These are phyloP conservation scores for Platanus orientalis DNA, from an alignment of 164 flowering plant genomes.

Conservation along the genomic window DNA sequence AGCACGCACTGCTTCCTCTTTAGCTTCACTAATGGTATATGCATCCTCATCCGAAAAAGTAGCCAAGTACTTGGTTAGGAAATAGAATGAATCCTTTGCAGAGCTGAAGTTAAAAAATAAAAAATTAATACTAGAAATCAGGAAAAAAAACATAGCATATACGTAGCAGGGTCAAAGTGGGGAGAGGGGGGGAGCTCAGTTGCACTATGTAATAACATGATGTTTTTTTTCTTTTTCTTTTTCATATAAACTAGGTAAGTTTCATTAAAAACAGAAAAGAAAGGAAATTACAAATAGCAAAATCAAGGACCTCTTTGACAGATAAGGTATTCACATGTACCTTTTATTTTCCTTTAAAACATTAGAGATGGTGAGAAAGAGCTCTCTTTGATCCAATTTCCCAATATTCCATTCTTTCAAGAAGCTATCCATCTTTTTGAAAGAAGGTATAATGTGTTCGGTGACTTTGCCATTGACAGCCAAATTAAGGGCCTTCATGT, in stretches of 20 bases:
- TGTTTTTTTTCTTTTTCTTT: no score
- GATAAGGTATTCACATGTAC: conserved; percentile 28
- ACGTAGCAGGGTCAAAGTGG: background rate
- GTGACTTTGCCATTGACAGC: conserved; percentile 72
- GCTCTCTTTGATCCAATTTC: conserved; percentile 66
- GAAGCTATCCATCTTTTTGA: conserved; percentile 76
- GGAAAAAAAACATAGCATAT: background rate
- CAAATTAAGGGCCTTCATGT: conserved; percentile 74
- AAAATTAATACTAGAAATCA: background rate
- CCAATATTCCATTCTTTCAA: conserved; percentile 89
- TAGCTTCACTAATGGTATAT: conserved; percentile 62
- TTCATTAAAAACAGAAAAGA: no score
- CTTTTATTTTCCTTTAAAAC: conserved; percentile 70
- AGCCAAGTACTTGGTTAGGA: conserved; percentile 77
- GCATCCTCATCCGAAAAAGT: conserved; percentile 88
- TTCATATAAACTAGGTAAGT: no score
- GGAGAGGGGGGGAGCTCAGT: no score
- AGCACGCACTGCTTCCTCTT: conserved; percentile 82
- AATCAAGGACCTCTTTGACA: no score
- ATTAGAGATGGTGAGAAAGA: conserved; percentile 69
- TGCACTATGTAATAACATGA: no score
- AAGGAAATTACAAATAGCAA: no score
- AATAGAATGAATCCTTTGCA: conserved; percentile 67
- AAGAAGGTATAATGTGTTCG: conserved; percentile 72
- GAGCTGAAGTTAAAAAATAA: conserved; percentile 40